These are phyloP conservation scores for Ceratocystis papillata DNA, from an alignment of 2,329 filamentous ascomycete genomes.

Conservation along the genomic window DNA sequence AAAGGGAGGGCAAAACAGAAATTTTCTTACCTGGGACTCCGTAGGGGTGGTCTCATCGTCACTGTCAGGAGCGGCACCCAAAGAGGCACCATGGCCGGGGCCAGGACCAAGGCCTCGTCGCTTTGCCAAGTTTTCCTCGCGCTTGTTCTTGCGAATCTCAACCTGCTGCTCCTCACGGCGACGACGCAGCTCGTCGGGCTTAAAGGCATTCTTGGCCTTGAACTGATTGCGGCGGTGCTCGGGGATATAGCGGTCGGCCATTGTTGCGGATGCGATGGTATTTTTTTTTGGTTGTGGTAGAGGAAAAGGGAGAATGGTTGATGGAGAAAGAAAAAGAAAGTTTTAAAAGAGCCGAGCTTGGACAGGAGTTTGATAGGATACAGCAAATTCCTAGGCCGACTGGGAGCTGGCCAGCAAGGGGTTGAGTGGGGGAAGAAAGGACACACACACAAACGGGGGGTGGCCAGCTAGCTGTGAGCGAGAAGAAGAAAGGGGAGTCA, in stretches of 20 bases:
- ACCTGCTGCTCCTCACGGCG: slow-evolving; percentile 98
- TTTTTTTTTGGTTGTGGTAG: slow-evolving; percentile 1
- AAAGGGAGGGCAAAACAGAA: not conserved
- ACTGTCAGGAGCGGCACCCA: slow-evolving; percentile 85
- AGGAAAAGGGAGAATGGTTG: slow-evolving; percentile 24
- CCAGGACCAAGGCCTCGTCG: slow-evolving; percentile 82
- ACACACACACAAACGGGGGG: slow-evolving; percentile 12
- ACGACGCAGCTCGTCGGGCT: slow-evolving; percentile 95
- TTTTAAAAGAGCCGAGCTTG: slow-evolving; percentile 22
- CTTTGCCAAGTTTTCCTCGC: slow-evolving; percentile 98
- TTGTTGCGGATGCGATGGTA: slow-evolving; percentile 41
- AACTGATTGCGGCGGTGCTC: slow-evolving; percentile 98
- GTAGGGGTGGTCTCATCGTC: slow-evolving; percentile 94
- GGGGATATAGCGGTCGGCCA: slow-evolving; percentile 98
- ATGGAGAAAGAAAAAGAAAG: slow-evolving; percentile 18
- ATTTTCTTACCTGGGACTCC: slow-evolving; percentile 77
- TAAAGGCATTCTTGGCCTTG: slow-evolving; percentile 99
- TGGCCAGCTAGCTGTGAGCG: slow-evolving; percentile 20
- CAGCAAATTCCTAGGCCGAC: not conserved
- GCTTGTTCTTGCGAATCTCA: slow-evolving; percentile 96
- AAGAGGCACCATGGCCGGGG: slow-evolving; percentile 67
- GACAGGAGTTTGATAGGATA: slow-evolving; percentile 24
- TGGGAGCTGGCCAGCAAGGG: slow-evolving; percentile 7
- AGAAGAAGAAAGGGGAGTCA: slow-evolving; percentile 22
- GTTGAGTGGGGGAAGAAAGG: slow-evolving; percentile 11